A percentile compares a stretch with the other conserved stretches of the same genome.
Conservation (phyloP, 345 rosid genomes). For the Citrus trifoliata region DNA sequence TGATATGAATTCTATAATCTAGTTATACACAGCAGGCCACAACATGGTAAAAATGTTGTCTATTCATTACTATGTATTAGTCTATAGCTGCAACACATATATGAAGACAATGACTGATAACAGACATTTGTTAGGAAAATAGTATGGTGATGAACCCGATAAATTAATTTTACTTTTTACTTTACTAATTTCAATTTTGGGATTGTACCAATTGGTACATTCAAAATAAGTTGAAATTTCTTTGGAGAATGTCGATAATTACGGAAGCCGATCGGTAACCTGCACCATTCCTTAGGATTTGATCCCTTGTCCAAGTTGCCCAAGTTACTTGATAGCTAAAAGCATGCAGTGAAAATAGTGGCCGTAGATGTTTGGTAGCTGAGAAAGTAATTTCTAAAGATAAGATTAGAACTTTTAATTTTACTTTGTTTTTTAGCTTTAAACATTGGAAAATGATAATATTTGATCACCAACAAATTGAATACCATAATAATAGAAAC, state of each 20-base stretch:
- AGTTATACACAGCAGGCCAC: neutral
- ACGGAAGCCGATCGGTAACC: neutral
- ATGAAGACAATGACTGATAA: neutral
- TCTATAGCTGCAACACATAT: neutral
- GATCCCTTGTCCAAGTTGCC: neutral
- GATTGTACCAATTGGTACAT: too few species aligned
- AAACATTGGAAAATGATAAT: too few species aligned
- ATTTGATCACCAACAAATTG: too few species aligned
- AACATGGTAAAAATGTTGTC: neutral
- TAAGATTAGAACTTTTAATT: neutral
- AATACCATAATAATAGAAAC: too few species aligned
- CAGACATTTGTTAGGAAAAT: neutral
- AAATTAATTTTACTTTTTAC: too few species aligned
- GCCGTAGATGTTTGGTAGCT: neutral
- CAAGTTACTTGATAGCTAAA: too few species aligned
- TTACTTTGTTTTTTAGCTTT: neutral
- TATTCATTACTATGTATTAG: neutral
- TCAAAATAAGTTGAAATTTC: neutral
- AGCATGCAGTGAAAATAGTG: neutral
- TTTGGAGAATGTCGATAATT: neutral
- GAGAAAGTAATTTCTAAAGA: neutral
- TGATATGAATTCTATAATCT: neutral
- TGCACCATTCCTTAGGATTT: neutral
- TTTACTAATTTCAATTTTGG: too few species aligned
- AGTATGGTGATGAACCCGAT: neutral